phyloP scores from a whole-genome alignment of 2,329 filamentous ascomycete species.

The Colletotrichum gigasporum region DNA sequence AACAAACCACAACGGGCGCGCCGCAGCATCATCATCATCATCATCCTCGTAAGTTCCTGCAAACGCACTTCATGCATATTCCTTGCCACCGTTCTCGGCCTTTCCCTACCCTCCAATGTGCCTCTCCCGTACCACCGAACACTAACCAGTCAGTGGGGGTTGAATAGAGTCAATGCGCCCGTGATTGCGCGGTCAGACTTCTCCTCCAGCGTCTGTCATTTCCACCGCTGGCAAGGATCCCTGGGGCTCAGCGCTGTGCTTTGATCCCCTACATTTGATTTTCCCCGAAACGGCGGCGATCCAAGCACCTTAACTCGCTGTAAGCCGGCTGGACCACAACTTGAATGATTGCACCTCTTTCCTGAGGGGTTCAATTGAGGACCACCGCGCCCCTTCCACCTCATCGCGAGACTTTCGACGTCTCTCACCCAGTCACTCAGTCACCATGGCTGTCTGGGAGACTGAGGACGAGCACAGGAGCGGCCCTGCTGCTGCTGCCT shows the following conservation, averaged over 20 bases:
- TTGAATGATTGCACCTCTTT: constrained; percentile 23
- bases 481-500: constrained; percentile 60
- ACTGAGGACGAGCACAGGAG: constrained; percentile 71
- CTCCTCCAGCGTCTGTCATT: constrained; percentile 21
- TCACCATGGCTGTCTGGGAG: constrained; percentile 66
- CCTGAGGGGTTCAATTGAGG: constrained; percentile 27
- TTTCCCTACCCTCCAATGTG: constrained; percentile 4
- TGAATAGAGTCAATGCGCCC: constrained; percentile 29
- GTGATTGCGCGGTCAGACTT: constrained; percentile 29
- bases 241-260: constrained; percentile 27
- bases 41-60: constrained; percentile 21
- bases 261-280: constrained; percentile 30
- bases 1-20: neutral
- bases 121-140: constrained; percentile 18
- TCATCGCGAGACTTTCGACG: neutral
- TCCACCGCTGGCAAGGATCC: constrained; percentile 30
- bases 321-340: constrained; percentile 3
- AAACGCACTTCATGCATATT: constrained; percentile 29
- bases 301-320: constrained; percentile 26
- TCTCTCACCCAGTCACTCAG: constrained; percentile 3
- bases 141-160: constrained; percentile 26
- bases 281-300: constrained; percentile 25
- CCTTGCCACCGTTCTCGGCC: constrained; percentile 16
- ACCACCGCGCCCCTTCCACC: constrained; percentile 1
- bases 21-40: neutral